A percentile compares a stretch with the other conserved stretches of the same genome.
phyloP scores from a whole-genome alignment of 2,329 filamentous ascomycete species.

The Monosporascus cannonballus region DNA sequence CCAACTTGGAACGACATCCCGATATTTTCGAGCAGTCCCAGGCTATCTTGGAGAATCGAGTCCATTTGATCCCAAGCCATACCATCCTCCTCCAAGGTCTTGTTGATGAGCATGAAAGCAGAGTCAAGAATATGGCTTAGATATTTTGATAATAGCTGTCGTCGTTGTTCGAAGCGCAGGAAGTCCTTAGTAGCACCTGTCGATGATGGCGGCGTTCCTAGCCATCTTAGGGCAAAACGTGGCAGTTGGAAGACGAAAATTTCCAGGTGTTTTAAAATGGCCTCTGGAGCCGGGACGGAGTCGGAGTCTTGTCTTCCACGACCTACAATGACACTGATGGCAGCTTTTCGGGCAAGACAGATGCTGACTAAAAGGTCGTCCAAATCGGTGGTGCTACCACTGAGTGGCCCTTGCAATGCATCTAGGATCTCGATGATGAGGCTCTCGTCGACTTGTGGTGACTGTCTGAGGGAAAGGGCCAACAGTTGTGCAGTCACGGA shows the following conservation, averaged over 20 bases:
- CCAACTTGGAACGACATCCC: conserved; percentile 29
- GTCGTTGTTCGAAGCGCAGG: conserved; percentile 56
- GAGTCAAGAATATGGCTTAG: conserved; percentile 56
- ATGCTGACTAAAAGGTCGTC: conserved; percentile 55
- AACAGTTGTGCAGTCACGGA: conserved; percentile 50
- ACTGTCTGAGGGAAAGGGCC: conserved; percentile 44
- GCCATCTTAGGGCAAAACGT: conserved; percentile 54
- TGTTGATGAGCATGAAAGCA: conserved; percentile 50
- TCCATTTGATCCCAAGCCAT: conserved; percentile 51
- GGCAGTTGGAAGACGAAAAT: conserved; percentile 53
- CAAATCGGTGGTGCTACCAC: conserved; percentile 52
- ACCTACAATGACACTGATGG: conserved; percentile 39
- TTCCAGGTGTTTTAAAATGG: conserved; percentile 38
- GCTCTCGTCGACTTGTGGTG: conserved; percentile 32
- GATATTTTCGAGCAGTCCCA: conserved; percentile 47
- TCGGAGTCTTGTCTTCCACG: conserved; percentile 5
- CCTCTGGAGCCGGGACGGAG: conserved; percentile 6
- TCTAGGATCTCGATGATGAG: conserved; percentile 45
- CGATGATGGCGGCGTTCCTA: conserved; percentile 49
- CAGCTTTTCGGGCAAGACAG: conserved; percentile 47
- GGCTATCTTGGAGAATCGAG: conserved; percentile 50
- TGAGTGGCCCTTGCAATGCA: conserved; percentile 51
- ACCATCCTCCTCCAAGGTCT: conserved; percentile 39
- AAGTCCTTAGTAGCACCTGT: conserved; percentile 50
- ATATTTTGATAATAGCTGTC: conserved; percentile 44